phyloP scores from a whole-genome alignment of 108 stramenopile species.

The Cyclotella atomus region DNA sequence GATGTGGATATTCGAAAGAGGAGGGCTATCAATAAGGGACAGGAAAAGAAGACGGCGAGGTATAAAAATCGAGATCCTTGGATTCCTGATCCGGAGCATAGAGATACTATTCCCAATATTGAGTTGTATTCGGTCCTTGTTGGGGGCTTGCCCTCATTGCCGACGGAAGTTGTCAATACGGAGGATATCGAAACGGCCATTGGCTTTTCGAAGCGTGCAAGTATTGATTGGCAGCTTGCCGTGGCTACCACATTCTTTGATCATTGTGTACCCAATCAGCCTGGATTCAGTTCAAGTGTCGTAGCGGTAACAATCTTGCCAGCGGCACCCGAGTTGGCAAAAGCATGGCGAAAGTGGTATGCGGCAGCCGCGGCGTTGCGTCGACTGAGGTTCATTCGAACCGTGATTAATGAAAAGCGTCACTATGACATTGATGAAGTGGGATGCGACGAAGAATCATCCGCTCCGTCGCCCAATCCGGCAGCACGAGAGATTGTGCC shows the following conservation, averaged over 20 bases:
- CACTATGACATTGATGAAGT: conserved; percentile 51
- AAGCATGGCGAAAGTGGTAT: conserved; percentile 90
- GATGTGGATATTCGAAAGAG: conserved; percentile 30
- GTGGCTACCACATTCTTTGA: conserved; percentile 84
- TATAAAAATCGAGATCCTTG: conserved; percentile 66
- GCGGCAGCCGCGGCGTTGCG: conserved; percentile 71
- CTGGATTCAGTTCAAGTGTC: conserved; percentile 82
- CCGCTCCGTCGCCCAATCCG: not conserved
- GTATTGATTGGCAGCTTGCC: conserved; percentile 85
- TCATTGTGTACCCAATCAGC: conserved; percentile 87
- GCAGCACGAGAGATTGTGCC: not conserved
- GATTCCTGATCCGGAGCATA: conserved; percentile 83
- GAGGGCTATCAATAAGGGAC: conserved; percentile 32
- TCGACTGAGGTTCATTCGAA: conserved; percentile 73
- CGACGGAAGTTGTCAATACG: conserved; percentile 55
- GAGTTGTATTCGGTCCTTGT: conserved; percentile 84
- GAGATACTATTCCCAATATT: conserved; percentile 84
- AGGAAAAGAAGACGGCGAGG: conserved; percentile 20
- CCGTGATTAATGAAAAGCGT: conserved; percentile 45
- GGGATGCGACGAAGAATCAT: conserved; percentile 15
- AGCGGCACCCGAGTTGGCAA: conserved; percentile 64
- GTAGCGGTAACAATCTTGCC: conserved; percentile 89
- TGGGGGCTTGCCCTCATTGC: conserved; percentile 79
- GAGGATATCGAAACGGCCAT: conserved; percentile 52
- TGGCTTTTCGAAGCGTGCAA: conserved; percentile 39